These are phyloP conservation scores for Agaricales sp. DNA, from an alignment of 1,284 basidiomycete genomes.

Conservation along the genomic window DNA sequence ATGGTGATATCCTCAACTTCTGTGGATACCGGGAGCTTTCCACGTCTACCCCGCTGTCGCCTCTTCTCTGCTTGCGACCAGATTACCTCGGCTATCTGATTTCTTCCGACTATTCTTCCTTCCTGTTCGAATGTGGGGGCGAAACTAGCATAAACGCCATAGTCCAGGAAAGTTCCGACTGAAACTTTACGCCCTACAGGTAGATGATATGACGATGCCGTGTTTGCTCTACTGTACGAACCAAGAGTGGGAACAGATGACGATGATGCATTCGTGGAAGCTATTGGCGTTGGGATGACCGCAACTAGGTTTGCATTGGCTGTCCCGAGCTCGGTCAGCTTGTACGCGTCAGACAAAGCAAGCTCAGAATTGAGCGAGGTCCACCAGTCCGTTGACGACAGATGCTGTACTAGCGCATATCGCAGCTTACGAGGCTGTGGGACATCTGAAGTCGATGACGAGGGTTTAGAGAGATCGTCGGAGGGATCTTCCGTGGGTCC, in stretches of 20 bases:
- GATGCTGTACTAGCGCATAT: constrained; percentile 67
- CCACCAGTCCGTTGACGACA: constrained; percentile 70
- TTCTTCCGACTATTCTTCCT: constrained; percentile 51
- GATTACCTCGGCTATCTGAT: constrained; percentile 46
- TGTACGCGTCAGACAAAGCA: constrained; percentile 23
- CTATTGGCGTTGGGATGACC: constrained; percentile 48
- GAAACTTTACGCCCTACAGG: constrained; percentile 42
- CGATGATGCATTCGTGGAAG: constrained; percentile 12
- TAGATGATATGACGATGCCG: constrained; percentile 24
- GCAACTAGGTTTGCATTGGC: constrained; percentile 67
- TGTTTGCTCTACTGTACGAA: constrained; percentile 32
- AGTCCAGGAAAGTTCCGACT: constrained; percentile 62
- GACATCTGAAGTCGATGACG: constrained; percentile 13
- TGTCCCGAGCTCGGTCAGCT: constrained; percentile 40
- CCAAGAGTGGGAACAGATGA: constrained; percentile 25
- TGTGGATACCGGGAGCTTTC: background rate
- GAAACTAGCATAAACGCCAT: constrained; percentile 64
- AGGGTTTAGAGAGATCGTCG: constrained; percentile 14
- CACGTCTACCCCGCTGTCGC: constrained; percentile 11
- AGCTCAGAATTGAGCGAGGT: constrained; percentile 52
- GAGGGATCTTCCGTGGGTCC: constrained; percentile 14
- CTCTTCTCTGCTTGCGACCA: constrained; percentile 31
- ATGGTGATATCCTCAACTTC: constrained; percentile 16
- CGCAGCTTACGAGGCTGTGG: constrained; percentile 25
- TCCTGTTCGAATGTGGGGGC: constrained; percentile 70